Evolutionary conservation across 371 early-diverging fungal species (phyloP).

Genomic region (Rhizopus stolonifer): DNA sequence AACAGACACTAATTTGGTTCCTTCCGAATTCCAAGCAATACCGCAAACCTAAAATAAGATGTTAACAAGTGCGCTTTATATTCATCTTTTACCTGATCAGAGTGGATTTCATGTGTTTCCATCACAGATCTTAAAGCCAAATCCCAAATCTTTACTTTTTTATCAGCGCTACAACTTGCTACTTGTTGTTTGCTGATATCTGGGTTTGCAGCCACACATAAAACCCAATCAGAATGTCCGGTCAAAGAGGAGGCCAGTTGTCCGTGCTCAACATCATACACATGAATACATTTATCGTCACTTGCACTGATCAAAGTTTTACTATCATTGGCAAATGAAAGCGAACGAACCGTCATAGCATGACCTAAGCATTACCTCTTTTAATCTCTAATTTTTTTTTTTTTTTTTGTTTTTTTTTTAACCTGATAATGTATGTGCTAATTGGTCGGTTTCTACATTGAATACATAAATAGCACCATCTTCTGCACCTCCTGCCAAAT

Average conservation of each 20-base stretch:
- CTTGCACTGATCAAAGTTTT: conserved; percentile 70
- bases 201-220: conserved; percentile 65
- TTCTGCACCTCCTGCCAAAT: conserved; percentile 76
- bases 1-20: conserved; percentile 72
- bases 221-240: conserved; percentile 78
- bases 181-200: conserved; percentile 71
- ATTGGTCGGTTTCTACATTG: conserved; percentile 67
- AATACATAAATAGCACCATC: conserved; percentile 77
- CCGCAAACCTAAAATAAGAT: conserved; percentile 63
- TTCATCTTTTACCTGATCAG: conserved; percentile 78
- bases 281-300: conserved; percentile 80
- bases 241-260: conserved; percentile 71
- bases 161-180: conserved; percentile 74
- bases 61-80: too few relatives aligned
- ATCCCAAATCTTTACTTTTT: conserved; percentile 84
- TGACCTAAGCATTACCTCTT: conserved; percentile 56
- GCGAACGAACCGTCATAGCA: conserved; percentile 69
- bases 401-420: conserved; percentile 15
- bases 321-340: conserved; percentile 76
- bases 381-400: too few relatives aligned
- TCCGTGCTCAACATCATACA: conserved; percentile 82
- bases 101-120: conserved; percentile 79
- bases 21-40: conserved; percentile 76
- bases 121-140: conserved; percentile 67
- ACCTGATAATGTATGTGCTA: conserved; percentile 68